Evolutionary conservation across 2,329 filamentous ascomycete species (phyloP), one percentile per base, ranked within the genome.

Genomic region (Fusarium mexicanum): DNA sequence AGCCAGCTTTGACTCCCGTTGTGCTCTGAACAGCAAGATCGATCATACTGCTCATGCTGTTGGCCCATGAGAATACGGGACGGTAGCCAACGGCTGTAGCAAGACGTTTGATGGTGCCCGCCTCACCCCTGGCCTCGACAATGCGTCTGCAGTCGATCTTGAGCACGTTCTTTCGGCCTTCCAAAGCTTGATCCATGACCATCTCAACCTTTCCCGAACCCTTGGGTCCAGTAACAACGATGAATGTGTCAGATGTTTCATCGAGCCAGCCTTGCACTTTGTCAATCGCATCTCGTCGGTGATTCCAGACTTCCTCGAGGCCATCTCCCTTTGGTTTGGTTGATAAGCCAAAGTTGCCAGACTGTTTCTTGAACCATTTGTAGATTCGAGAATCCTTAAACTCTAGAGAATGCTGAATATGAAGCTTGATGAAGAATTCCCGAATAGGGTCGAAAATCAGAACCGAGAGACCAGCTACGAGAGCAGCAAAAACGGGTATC

Each of bases 41-140:
- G 73, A 98, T 87, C 84, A 98, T 90, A 80, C 95, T 97, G 83
- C 94, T 97, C 74, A 98, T 90, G 79, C 91, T 98, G 82, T 98
- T 98, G 84, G 97, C 93, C 94, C 95, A 98, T 0, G 94, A 97
- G 81, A 99, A 99, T 1, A 99, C 91, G 0, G 96, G 96, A 14
- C 93, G 88, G 80, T 98, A 98, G 14, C 96, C 96, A 55, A 98
- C 95, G 73, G 95, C 91, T 4, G 87, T 85, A 2, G 96, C 96
- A 11, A 96, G 91, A 46, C 92, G 91, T 69, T 90, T 90, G 77
- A 99, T 98, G 1, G 94, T 98, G 6, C 91, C 90, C 13, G 92
- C 91, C 79, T 99, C 96, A 10, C 96, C 95, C 62, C 93, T 91
- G 3, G 96, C 95, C 82, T 98, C 96, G 67, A 96, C 92, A 17